Base-by-base conservation (phyloP, 768 basidiomycete genomes). In the Cantharellus cinnabarinus region DNA sequence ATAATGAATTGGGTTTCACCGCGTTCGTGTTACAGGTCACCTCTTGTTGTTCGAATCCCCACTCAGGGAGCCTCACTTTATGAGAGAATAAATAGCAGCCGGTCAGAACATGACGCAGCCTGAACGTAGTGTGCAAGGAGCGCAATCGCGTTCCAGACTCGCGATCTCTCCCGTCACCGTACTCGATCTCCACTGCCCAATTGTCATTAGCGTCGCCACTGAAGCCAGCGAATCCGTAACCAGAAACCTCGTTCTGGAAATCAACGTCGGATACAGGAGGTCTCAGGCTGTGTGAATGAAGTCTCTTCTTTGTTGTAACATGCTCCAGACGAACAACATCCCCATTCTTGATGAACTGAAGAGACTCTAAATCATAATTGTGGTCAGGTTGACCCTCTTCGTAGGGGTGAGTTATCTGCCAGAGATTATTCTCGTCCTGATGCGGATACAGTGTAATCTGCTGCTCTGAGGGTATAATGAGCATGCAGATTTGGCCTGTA, bases 21-120 rank as follows among this genome's bases (percentile, higher is more conserved):
- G 95, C 93, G 65, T 98, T 94, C 76, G 91, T 98, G 72, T 99
- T 99, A 70, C 95, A 99, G 0, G 95, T 98, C 57, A 99, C 95
- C 67, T 99, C 95, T 68, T 99, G 95, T 70, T 99, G 95, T 67
- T 97, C 95, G 64, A 77, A 99, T 0, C 81, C 95, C 95, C 95
- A 99, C 3, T 95, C 87, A 0, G 95, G 95, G 1, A 99, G 73
- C 71, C 98, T 98, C 66, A 97, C 85, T 70, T 95, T 95, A 73
- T 99, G 95, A 34, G 87, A 90, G 75, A 98, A 99, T 42, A 99
- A 76, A 68, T 95, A 98, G 69, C 95, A 99, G 0, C 93, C 91
- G 0, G 87, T 86, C 64, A 93, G 73, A 15, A 77, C 74, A 70
- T 99, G 95, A 58, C 82, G 74, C 52, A 99, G 71, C 64, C 84